Conservation (phyloP, 1,284 basidiomycete species). For the Boletus hoseneyae region DNA sequence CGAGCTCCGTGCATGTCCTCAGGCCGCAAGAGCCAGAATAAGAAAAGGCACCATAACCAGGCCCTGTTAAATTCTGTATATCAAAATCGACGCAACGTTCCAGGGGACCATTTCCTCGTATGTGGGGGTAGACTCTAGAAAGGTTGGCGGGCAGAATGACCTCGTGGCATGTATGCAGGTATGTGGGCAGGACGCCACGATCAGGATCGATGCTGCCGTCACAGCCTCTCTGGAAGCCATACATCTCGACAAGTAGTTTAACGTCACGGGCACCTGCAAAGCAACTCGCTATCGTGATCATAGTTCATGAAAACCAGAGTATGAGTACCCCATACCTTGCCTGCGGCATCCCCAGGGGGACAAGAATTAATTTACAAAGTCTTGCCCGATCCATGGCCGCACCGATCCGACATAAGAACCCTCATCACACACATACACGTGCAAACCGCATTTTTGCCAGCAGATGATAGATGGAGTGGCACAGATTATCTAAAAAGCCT, state of each 20-base stretch:
- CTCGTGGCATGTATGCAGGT: background rate
- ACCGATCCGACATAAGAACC: conserved; percentile 7
- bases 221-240: background rate
- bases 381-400: conserved; percentile 14
- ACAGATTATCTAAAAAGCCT: conserved; percentile 27
- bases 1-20: background rate
- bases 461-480: conserved; percentile 16
- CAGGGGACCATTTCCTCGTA: background rate
- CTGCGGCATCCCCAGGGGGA: background rate
- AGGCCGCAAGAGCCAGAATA: background rate
- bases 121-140: background rate
- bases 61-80: background rate
- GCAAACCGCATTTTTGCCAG: conserved; percentile 22
- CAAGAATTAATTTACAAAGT: background rate
- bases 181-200: background rate
- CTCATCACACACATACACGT: conserved; percentile 20
- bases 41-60: background rate
- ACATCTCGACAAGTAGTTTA: background rate
- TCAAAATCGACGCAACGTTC: background rate
- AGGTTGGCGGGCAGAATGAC: background rate
- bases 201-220: conserved; percentile 1
- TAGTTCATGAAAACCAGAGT: background rate
- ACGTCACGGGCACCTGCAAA: background rate
- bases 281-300: background rate
- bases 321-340: background rate